These are phyloP conservation scores for Pythium aphanidermatum DNA, from an alignment of 352 stramenopile species.

Conservation along the genomic window DNA sequence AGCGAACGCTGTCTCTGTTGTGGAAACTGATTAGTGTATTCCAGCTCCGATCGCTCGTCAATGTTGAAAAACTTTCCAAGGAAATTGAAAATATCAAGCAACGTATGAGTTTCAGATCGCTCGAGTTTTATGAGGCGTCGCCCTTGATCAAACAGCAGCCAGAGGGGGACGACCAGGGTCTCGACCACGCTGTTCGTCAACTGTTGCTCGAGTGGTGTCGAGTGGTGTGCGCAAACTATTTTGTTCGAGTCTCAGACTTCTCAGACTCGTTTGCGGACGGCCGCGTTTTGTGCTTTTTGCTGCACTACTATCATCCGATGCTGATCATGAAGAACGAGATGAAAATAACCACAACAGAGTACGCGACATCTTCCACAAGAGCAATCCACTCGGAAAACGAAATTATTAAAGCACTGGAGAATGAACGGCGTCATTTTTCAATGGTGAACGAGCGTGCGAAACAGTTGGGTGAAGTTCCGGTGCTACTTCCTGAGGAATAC, in stretches of 20 bases:
- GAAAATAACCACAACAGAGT: conserved; percentile 32
- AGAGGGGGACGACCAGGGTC: conserved; percentile 27
- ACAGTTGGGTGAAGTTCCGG: conserved; percentile 90
- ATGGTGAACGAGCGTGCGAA: conserved; percentile 87
- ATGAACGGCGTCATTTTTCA: conserved; percentile 82
- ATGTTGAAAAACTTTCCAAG: conserved; percentile 51
- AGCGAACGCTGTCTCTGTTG: conserved; percentile 92
- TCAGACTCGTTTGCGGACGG: conserved; percentile 92
- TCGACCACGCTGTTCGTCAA: conserved; percentile 34
- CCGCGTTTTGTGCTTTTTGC: conserved; percentile 87
- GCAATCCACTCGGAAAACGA: conserved; percentile 14
- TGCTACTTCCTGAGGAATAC: conserved; percentile 82
- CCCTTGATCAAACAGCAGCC: conserved; percentile 21
- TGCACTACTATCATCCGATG: conserved; percentile 96
- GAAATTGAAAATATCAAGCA: conserved; percentile 76
- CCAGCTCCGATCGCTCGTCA: conserved; percentile 85
- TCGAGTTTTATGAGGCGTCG: conserved; percentile 45
- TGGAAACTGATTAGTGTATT: conserved; percentile 93
- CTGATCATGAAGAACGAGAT: conserved; percentile 74
- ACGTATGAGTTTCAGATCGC: conserved; percentile 61
- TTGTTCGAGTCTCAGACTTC: conserved; percentile 84
- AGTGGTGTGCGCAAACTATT: conserved; percentile 89
- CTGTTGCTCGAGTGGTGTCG: conserved; percentile 91
- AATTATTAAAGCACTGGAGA: conserved; percentile 29
- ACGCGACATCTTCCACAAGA: conserved; percentile 17